Percentiles rank a stretch among this genome's conserved stretches.
Conservation (phyloP, 352 stramenopile species). For the Phytopythium sindhum region DNA sequence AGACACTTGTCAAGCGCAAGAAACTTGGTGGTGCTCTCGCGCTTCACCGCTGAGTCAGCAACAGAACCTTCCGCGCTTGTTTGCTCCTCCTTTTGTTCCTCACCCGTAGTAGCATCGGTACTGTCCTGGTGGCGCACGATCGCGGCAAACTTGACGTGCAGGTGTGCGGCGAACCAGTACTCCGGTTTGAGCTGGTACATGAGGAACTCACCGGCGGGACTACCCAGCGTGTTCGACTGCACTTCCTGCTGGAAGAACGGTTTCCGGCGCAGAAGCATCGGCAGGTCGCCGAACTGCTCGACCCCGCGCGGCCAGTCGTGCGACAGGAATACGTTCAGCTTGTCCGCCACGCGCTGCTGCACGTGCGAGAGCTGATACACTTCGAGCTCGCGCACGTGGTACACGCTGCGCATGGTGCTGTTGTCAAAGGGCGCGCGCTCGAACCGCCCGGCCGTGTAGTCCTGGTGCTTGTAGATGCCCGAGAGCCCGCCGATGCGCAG, state of each 20-base stretch:
- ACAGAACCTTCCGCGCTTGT: neutral
- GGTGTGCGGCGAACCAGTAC: conserved; percentile 98
- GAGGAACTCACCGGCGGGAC: conserved; percentile 89
- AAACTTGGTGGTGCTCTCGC: conserved; percentile 84
- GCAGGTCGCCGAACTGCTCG: conserved; percentile 91
- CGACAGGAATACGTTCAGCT: conserved; percentile 92
- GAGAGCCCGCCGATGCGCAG: conserved; percentile 96
- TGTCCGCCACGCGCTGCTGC: conserved; percentile 33
- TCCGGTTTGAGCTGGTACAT: conserved; percentile 90
- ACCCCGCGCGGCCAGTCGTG: conserved; percentile 99
- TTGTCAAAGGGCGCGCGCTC: conserved; percentile 78
- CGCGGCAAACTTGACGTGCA: conserved; percentile 98
- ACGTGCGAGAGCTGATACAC: conserved; percentile 93
- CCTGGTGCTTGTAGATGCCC: conserved; percentile 95
- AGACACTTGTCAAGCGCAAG: conserved; percentile 99
- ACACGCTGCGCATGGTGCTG: conserved; percentile 91
- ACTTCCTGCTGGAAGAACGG: conserved; percentile 95
- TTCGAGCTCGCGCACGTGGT: conserved; percentile 91
- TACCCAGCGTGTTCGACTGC: conserved; percentile 91
- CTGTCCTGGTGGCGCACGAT: conserved; percentile 78
- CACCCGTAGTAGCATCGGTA: neutral
- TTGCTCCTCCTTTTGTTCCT: neutral
- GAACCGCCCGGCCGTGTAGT: conserved; percentile 90
- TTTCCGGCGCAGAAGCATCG: conserved; percentile 90
- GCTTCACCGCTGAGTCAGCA: neutral